Evolutionary conservation across 176 grass and related monocot species (phyloP).

Genomic region (Luzula sylvatica): DNA sequence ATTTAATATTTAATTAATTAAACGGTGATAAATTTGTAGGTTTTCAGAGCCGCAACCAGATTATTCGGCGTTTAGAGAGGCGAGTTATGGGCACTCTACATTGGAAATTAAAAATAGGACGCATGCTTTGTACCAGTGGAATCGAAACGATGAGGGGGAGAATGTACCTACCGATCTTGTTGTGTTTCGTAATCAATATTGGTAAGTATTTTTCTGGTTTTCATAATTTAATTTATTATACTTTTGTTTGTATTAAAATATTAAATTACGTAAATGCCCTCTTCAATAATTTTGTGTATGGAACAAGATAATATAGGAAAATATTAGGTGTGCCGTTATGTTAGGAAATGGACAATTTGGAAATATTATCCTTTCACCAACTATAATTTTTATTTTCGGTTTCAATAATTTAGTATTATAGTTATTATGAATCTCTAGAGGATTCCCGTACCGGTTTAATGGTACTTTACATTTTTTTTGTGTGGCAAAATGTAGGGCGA

Average conservation of each 20-base stretch:
- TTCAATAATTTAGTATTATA: not conserved
- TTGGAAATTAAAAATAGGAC: constrained; percentile 83
- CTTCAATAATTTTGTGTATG: too few relatives aligned
- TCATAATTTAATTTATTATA: constrained; percentile 1
- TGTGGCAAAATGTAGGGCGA: constrained; percentile 33
- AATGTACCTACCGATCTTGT: constrained; percentile 51
- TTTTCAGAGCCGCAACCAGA: constrained; percentile 77
- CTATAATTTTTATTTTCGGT: not conserved
- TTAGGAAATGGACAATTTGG: too few relatives aligned
- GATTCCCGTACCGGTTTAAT: not conserved
- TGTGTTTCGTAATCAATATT: constrained; percentile 77
- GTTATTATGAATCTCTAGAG: not conserved
- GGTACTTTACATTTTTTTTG: not conserved
- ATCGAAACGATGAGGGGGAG: constrained; percentile 90
- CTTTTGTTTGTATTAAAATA: too few relatives aligned
- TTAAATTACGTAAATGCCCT: too few relatives aligned
- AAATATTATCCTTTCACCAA: too few relatives aligned
- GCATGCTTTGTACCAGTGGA: constrained; percentile 82
- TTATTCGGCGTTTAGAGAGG: constrained; percentile 92
- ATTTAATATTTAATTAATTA: not conserved
- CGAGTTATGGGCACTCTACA: constrained; percentile 82
- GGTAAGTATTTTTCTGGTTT: too few relatives aligned
- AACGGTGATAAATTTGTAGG: constrained; percentile 24
- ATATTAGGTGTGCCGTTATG: too few relatives aligned
- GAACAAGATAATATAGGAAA: too few relatives aligned